These are phyloP conservation scores for Tetrapisispora nanseiensis DNA, from an alignment of 805 yeast species.

Conservation along the genomic window DNA sequence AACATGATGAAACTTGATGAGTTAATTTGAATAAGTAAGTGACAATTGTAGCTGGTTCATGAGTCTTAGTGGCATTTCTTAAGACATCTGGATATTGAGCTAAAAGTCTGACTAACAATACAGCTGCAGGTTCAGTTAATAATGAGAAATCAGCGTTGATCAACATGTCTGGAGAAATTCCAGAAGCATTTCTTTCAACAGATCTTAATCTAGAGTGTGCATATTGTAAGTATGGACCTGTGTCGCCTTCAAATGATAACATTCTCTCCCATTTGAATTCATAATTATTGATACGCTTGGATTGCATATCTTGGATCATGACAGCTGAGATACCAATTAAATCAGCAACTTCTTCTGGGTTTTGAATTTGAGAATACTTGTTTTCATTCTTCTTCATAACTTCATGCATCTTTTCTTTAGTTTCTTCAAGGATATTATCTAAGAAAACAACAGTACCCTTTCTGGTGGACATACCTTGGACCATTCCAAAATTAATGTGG, in stretches of 20 bases:
- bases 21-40: slow-evolving; percentile 87
- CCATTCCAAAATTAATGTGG: slow-evolving; percentile 96
- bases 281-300: slow-evolving; percentile 93
- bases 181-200: slow-evolving; percentile 71
- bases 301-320: slow-evolving; percentile 98
- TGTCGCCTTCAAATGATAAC: slow-evolving; percentile 97
- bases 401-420: slow-evolving; percentile 88
- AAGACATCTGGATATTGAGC: slow-evolving; percentile 88
- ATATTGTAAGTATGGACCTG: slow-evolving; percentile 97
- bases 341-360: slow-evolving; percentile 93
- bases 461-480: slow-evolving; percentile 96
- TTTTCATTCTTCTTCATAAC: slow-evolving; percentile 89
- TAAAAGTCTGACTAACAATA: slow-evolving; percentile 60
- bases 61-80: slow-evolving; percentile 69
- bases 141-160: slow-evolving; percentile 46
- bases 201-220: slow-evolving; percentile 96
- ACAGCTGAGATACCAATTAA: slow-evolving; percentile 93
- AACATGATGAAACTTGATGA: slow-evolving; percentile 92
- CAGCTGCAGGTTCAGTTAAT: slow-evolving; percentile 63
- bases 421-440: slow-evolving; percentile 86
- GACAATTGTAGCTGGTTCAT: slow-evolving; percentile 89
- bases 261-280: slow-evolving; percentile 96
- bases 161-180: slow-evolving; percentile 37
- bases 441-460: slow-evolving; percentile 98
- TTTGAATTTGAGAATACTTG: slow-evolving; percentile 84